Conservation (phyloP, 768 basidiomycete species). For the Trametes punicea region DNA sequence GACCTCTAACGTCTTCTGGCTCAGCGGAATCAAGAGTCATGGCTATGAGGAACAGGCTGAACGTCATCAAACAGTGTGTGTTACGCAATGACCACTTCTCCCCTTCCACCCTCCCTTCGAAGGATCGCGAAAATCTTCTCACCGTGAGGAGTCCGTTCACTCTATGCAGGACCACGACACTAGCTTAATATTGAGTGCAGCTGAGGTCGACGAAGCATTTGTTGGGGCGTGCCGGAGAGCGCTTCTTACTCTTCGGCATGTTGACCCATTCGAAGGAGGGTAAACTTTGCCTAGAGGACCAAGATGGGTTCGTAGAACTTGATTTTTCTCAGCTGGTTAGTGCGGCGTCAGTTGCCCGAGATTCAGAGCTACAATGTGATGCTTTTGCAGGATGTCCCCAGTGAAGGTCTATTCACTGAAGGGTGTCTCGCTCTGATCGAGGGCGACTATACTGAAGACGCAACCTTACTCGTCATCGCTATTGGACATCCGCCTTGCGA, state of each 20-base stretch:
- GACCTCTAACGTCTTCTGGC: constrained; percentile 69
- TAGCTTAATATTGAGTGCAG: no score
- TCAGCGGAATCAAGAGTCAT: constrained; percentile 78
- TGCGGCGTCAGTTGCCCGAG: no score
- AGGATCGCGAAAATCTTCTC: constrained; percentile 82
- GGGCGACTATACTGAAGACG: constrained; percentile 94
- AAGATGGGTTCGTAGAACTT: constrained; percentile 85
- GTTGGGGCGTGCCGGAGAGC: constrained; percentile 82
- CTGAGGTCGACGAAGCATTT: constrained; percentile 95
- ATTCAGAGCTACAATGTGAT: no score
- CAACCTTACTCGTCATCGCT: constrained; percentile 82
- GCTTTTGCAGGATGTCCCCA: constrained; percentile 67
- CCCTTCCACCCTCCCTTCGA: constrained; percentile 88
- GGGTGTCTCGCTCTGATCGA: constrained; percentile 94
- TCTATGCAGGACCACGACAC: no score
- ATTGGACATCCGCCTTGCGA: constrained; percentile 98
- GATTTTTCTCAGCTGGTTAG: constrained; percentile 85
- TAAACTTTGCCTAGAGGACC: constrained; percentile 86
- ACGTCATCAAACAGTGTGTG: constrained; percentile 90
- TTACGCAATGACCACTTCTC: constrained; percentile 97
- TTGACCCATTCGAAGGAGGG: constrained; percentile 88
- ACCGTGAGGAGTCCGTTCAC: no score
- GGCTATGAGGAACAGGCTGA: constrained; percentile 79
- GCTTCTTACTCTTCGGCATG: constrained; percentile 94
- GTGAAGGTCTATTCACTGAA: constrained; percentile 94